Base-by-base conservation (phyloP, 2,329 filamentous ascomycete species). In the Penicillium rolfsii region DNA sequence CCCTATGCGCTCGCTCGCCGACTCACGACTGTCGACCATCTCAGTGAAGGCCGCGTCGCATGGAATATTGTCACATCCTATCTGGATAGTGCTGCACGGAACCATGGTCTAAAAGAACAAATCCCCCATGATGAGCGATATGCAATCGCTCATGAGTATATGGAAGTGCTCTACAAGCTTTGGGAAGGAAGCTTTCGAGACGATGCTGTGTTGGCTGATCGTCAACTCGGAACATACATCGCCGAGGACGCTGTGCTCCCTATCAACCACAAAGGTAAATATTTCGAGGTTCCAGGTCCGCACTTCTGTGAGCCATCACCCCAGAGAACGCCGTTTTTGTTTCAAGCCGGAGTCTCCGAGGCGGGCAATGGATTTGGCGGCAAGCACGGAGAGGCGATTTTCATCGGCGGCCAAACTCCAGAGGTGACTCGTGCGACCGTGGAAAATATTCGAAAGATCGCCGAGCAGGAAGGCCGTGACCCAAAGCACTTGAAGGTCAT, bases 1-100 rank as follows among this genome's bases (percentile, higher is more conserved):
- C 81, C 82, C 2, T 84, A 82, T 50, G 80, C 83, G 38, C 76
- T 84, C 11, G 82, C 82, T 0, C 77, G 82, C 0, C 79, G 81
- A 5, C 82, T 84, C 55, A 82, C 82, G 1, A 82, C 80, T 0
- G 69, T 84, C 5, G 82, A 84, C 58, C 81, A 84, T 58, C 69
- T 84, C 11, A 82, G 48, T 24, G 43, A 46, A 16, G 43, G 43
- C 22, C 22, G 43, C 1, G 22, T 46, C 11, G 43, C 43, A 3
- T 46, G 43, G 43, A 46, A 46, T 12, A 46, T 46, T 28, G 43
- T 46, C 24, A 46, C 43, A 7, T 46, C 43, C n/a, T 46, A 46
- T 9, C 22, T 46, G 24, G 43, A 46, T 28, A 46, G 43, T 9
- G 43, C 43, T 26, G 43, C 43, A 16, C 43, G 43, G 28, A 46